Percentiles rank a stretch among this genome's conserved stretches.
phyloP scores from a whole-genome alignment of 139 green algal species.

The Haematococcus sp. region DNA sequence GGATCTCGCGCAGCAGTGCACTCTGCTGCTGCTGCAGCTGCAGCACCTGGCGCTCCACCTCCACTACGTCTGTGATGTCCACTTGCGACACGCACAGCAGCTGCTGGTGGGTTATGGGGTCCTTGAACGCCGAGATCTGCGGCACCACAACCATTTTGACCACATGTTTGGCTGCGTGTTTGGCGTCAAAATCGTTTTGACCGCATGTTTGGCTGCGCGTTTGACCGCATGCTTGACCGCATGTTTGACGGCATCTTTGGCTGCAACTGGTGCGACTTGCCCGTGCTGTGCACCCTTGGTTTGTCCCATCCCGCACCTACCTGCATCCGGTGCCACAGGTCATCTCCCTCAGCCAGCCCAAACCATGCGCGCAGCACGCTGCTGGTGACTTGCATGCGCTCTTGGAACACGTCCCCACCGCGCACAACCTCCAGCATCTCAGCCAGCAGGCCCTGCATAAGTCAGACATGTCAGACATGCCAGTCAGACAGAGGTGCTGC shows the following conservation, averaged over 20 bases:
- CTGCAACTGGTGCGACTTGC: not conserved
- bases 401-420: not conserved
- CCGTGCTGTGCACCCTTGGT: not conserved
- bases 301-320: not conserved
- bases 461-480: no score
- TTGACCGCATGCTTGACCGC: no score
- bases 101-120: not conserved
- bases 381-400: conserved; percentile 10
- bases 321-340: not conserved
- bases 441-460: not conserved
- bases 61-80: conserved; percentile 9
- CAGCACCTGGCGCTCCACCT: conserved; percentile 4
- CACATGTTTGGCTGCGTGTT: not conserved
- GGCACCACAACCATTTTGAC: not conserved
- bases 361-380: not conserved
- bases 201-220: not conserved
- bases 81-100: conserved; percentile 5
- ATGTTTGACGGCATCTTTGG: not conserved
- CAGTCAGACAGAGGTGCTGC: no score
- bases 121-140: not conserved
- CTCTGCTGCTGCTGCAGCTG: conserved; percentile 19
- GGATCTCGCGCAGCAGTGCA: conserved; percentile 11
- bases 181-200: not conserved
- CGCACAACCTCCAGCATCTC: not conserved
- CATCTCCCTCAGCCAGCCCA: not conserved